Evolutionary conservation across 164 flowering plant genomes (phyloP).

Genomic region (Berberis thunbergii): DNA sequence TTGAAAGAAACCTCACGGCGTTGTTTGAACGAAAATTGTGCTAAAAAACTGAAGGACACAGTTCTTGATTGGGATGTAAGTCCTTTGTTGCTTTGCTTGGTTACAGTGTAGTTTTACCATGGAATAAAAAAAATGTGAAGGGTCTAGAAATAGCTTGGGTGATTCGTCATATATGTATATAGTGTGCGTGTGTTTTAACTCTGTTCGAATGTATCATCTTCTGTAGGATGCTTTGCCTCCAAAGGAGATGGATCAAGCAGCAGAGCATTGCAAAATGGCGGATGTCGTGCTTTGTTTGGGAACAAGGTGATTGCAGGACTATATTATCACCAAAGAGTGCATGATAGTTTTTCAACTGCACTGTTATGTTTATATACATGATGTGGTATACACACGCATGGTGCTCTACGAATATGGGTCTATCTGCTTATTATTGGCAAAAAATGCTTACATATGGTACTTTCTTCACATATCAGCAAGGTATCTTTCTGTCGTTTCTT

Average conservation of each 20-base stretch:
- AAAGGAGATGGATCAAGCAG: slow-evolving; percentile 86
- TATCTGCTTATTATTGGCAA: too few relatives aligned
- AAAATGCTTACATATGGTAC: too few relatives aligned
- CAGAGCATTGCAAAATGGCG: slow-evolving; percentile 80
- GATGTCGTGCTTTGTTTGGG: slow-evolving; percentile 90
- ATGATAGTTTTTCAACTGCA: too few relatives aligned
- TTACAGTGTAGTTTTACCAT: background rate
- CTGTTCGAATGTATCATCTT: background rate
- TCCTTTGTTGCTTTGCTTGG: slow-evolving; percentile 4
- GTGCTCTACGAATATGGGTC: too few relatives aligned
- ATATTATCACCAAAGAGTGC: too few relatives aligned
- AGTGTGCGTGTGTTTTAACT: too few relatives aligned
- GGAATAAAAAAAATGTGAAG: background rate
- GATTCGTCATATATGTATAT: too few relatives aligned
- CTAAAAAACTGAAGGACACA: slow-evolving; percentile 71
- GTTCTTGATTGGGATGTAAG: slow-evolving; percentile 99
- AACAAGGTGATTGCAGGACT: slow-evolving; percentile 52
- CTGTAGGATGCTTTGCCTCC: slow-evolving; percentile 79
- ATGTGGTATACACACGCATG: too few relatives aligned
- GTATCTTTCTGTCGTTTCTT: too few relatives aligned
- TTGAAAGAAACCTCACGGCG: slow-evolving; percentile 86
- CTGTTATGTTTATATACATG: too few relatives aligned
- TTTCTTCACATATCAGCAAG: too few relatives aligned
- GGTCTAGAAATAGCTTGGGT: background rate
- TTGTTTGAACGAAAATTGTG: slow-evolving; percentile 56